These are phyloP conservation scores for Coffea canephora DNA, from an alignment of 257 asterid species.

Conservation along the genomic window DNA sequence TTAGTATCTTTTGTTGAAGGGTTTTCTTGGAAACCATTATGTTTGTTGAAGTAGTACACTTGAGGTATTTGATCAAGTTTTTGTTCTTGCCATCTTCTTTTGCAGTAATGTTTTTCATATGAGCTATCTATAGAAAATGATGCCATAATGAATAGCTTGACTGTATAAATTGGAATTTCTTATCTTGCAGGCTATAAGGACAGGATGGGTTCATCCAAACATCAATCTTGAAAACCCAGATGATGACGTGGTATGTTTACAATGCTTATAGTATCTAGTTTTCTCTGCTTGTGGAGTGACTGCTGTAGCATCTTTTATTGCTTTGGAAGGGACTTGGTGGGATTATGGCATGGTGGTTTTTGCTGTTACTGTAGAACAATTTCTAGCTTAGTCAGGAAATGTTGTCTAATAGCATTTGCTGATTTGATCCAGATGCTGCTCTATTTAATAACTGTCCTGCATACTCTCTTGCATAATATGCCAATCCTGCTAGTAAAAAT, in stretches of 20 bases:
- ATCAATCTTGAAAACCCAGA: conserved; percentile 93
- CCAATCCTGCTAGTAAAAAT: neutral
- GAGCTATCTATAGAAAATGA: neutral
- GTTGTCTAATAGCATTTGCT: neutral
- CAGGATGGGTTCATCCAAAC: conserved; percentile 98
- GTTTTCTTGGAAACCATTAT: conserved; percentile 3
- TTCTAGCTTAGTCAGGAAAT: neutral
- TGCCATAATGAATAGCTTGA: neutral
- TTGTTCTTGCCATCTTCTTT: conserved; percentile 4
- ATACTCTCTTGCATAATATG: neutral
- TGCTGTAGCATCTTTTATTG: neutral
- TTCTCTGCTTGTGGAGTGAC: neutral
- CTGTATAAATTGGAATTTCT: conserved; percentile 7
- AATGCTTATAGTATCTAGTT: neutral
- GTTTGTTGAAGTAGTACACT: neutral
- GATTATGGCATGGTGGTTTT: conserved; percentile 2
- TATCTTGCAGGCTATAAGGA: conserved; percentile 75
- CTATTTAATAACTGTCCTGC: neutral
- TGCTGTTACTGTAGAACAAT: neutral
- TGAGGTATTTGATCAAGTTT: neutral
- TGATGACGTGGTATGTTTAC: conserved; percentile 74
- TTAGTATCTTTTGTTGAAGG: neutral
- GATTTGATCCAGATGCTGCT: neutral
- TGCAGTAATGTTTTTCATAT: neutral
- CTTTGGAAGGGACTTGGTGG: neutral